Conservation (phyloP, 805 yeast species). For the Suhomyces emberorum region DNA sequence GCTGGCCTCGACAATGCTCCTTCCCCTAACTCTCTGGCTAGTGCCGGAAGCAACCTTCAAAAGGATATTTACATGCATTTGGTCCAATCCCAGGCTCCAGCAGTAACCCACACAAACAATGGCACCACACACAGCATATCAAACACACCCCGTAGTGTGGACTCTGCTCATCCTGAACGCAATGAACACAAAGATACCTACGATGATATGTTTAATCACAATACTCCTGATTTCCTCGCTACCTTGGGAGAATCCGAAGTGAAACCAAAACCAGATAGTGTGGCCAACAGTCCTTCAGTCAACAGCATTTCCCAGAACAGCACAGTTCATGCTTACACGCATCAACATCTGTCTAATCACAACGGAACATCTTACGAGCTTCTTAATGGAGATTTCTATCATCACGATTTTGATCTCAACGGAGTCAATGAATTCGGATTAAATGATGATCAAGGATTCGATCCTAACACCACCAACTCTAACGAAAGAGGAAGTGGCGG, state of each 20-base stretch:
- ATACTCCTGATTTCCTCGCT: conserved; percentile 16
- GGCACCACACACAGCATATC: neutral
- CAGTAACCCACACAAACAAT: neutral
- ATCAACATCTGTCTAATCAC: conserved; percentile 7
- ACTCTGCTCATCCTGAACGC: neutral
- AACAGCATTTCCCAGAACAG: conserved; percentile 7
- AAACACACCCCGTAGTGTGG: conserved; percentile 3
- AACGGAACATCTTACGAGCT: conserved; percentile 1
- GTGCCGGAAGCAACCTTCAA: neutral
- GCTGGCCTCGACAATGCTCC: conserved; percentile 7
- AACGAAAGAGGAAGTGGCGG: neutral
- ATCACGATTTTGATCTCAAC: conserved; percentile 9
- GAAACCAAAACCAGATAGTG: neutral
- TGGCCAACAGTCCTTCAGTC: conserved; percentile 9
- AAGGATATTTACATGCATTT: neutral
- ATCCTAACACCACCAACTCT: neutral
- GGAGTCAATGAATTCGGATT: conserved; percentile 5
- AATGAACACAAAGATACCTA: neutral
- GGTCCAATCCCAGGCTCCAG: neutral
- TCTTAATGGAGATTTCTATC: conserved; percentile 1
- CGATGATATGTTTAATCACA: conserved; percentile 4
- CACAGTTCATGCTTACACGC: conserved; percentile 14
- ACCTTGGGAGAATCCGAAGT: conserved; percentile 3
- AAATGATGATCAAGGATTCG: neutral
- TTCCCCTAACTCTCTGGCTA: conserved; percentile 4